phyloP scores from a whole-genome alignment of 805 yeast species.

The Limtongia smithiae region DNA sequence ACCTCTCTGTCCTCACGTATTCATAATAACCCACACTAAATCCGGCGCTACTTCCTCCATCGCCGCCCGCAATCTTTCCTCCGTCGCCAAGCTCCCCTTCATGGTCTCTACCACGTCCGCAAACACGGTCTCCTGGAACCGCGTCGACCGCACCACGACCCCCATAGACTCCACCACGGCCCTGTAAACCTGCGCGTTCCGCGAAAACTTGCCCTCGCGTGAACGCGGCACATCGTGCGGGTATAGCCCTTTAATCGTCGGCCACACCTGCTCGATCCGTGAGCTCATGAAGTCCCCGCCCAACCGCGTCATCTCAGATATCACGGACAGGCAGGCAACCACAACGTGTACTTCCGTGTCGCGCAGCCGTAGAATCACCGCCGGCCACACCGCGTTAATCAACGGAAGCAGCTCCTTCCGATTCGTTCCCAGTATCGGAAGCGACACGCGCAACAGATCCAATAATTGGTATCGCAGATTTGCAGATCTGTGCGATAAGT shows the following conservation, averaged over 20 bases:
- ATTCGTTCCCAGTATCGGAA: conserved; percentile 56
- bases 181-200: conserved; percentile 13
- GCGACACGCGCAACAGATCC: conserved; percentile 43
- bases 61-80: conserved; percentile 9
- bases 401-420: conserved; percentile 47
- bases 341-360: conserved; percentile 37
- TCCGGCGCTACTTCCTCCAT: conserved; percentile 17
- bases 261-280: conserved; percentile 31
- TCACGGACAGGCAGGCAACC: conserved; percentile 34
- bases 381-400: conserved; percentile 54
- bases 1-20: conserved; percentile 2
- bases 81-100: neutral
- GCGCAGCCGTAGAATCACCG: conserved; percentile 35
- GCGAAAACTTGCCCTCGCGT: conserved; percentile 25
- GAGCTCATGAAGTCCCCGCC: conserved; percentile 39
- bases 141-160: conserved; percentile 11
- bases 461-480: conserved; percentile 56
- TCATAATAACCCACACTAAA: conserved; percentile 20
- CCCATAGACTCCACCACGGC: conserved; percentile 12
- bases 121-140: conserved; percentile 13
- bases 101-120: conserved; percentile 6
- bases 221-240: conserved; percentile 18
- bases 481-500: conserved; percentile 63
- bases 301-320: conserved; percentile 31
- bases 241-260: conserved; percentile 8